Conservation (phyloP, 306 rosid species). For the Albizia julibrissin region DNA sequence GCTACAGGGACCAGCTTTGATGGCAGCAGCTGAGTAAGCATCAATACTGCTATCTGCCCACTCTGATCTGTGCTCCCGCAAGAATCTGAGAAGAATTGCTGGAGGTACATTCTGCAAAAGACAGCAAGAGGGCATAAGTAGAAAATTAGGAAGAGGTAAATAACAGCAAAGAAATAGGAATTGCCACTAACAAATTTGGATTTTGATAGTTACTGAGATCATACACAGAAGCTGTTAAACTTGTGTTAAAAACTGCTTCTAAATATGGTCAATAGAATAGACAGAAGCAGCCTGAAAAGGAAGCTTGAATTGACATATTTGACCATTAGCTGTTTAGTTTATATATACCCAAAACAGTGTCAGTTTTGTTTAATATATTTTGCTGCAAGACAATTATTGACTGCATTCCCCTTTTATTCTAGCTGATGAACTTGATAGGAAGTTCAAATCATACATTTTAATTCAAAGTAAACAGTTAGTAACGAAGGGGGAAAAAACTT, state of each 20-base stretch:
- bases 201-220: neutral
- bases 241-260: neutral
- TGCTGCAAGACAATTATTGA: neutral
- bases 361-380: neutral
- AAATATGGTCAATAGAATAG: neutral
- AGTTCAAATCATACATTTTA: neutral
- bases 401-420: neutral
- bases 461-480: neutral
- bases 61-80: constrained; percentile 95
- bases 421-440: neutral
- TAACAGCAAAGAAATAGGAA: neutral
- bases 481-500: neutral
- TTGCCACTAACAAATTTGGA: neutral
- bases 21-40: constrained; percentile 94
- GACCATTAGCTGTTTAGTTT: neutral
- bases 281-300: neutral
- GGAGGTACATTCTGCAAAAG: constrained; percentile 88
- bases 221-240: neutral
- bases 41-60: constrained; percentile 99
- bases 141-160: neutral
- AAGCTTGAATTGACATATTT: neutral
- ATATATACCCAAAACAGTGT: neutral
- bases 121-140: constrained; percentile 7
- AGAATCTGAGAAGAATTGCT: constrained; percentile 86
- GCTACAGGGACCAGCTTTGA: constrained; percentile 83